A percentile compares a stretch with the other conserved stretches of the same genome.
Evolutionary conservation across 371 early-diverging fungal genomes (phyloP).

Genomic region (Syncephalastrum sp.): DNA sequence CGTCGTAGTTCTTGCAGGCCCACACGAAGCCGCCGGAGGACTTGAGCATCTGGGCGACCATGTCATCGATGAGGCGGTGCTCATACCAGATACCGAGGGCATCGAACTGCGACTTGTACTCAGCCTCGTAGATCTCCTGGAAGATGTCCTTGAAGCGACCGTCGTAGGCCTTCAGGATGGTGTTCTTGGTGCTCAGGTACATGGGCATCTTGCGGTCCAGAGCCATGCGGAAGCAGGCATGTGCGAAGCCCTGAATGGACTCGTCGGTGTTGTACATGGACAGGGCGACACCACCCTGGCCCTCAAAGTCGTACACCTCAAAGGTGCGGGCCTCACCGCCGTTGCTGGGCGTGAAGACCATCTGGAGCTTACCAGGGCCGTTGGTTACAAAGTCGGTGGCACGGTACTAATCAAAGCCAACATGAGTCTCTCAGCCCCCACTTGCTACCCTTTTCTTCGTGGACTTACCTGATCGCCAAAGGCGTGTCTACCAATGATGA

Average conservation of each 20-base stretch:
- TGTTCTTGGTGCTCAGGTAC: conserved; percentile 97
- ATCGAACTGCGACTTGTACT: conserved; percentile 74
- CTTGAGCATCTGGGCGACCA: conserved; percentile 97
- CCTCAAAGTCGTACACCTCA: conserved; percentile 78
- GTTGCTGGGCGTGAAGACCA: conserved; percentile 85
- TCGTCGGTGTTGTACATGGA: conserved; percentile 95
- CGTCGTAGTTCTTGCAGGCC: conserved; percentile 97
- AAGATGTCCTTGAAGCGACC: conserved; percentile 98
- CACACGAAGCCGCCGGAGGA: conserved; percentile 94
- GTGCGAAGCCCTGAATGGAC: conserved; percentile 92
- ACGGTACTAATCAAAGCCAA: conserved; percentile 69
- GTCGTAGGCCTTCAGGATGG: conserved; percentile 96
- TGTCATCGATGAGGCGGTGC: conserved; percentile 97
- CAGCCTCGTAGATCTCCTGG: conserved; percentile 80
- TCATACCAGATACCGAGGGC: conserved; percentile 90
- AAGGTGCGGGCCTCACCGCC: conserved; percentile 58
- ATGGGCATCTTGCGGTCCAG: conserved; percentile 82
- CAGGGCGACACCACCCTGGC: conserved; percentile 86
- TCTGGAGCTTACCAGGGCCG: conserved; percentile 88
- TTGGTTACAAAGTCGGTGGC: conserved; percentile 91
- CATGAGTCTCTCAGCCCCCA: conserved; percentile 2
- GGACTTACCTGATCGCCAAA: conserved; percentile 90
- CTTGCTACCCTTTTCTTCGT: neutral
- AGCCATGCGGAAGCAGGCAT: conserved; percentile 94
- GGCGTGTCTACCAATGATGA: conserved; percentile 96